Base-by-base conservation (phyloP, 2,329 filamentous ascomycete species). In the Pseudogymnoascus sp. region DNA sequence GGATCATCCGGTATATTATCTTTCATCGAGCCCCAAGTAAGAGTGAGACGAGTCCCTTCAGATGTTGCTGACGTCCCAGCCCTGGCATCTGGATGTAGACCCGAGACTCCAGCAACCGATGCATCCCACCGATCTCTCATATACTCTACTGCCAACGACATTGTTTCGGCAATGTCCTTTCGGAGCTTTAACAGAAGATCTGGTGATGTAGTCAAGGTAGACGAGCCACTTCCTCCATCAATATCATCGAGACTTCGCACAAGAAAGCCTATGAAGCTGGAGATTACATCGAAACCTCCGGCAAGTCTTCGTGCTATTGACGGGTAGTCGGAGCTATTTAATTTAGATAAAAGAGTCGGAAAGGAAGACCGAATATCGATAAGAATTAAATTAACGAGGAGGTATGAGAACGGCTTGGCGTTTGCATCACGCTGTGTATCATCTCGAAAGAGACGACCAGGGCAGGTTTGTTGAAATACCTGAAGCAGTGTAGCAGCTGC, bases 121-220 rank as follows among this genome's bases (percentile, higher is more conserved):
- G 83, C 83, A 68, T 89, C 86, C 83, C 84, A 89, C n/a, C 86
- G 76, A 68, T 89, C 87, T 39, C 86, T 81, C 1, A 89, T 77
- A 69, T 85, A 86, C 72, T 89, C 86, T 63, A 86, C 79, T 0
- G 81, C 79, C 1, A 86, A 72, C 0, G 83, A 84, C 68, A 88
- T 78, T 3, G 86, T 84, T 67, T 89, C 86, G 1, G 81, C 78
- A 58, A 89, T 79, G 60, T 79, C 76, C 58, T 79, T 82, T 38
- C 84, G 79, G 5, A 89, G 73, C 66, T 83, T 85, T 12, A 89
- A 74, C 25, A 89, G 77, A 22, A 80, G 78, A 61, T 86, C 83
- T 0, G 85, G 80, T 0, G 81, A 72, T 74, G 86, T 79, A 35
- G 76, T 69, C 43, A 82, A 73, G 3, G 69, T 68, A 69, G 64